phyloP scores from a whole-genome alignment of 352 stramenopile species.

The Pythium dissimile region DNA sequence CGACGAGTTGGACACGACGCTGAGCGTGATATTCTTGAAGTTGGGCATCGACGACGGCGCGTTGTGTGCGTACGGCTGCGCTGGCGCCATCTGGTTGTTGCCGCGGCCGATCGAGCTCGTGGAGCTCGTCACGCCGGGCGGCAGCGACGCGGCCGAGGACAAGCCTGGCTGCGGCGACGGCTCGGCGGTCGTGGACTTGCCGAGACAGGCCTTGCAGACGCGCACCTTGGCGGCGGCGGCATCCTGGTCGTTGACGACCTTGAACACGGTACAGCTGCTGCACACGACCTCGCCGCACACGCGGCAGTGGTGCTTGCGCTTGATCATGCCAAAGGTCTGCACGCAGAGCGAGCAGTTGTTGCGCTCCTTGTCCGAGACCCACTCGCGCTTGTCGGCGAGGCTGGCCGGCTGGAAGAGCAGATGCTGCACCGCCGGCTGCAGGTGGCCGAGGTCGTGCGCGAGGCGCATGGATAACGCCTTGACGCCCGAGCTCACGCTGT shows the following conservation, averaged over 20 bases:
- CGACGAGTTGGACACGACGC: constrained; percentile 26
- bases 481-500: constrained; percentile 71
- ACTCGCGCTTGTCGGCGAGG: constrained; percentile 65
- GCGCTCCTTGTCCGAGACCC: constrained; percentile 75
- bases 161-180: background rate
- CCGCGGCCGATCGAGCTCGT: background rate
- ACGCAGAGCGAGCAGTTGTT: constrained; percentile 80
- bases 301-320: constrained; percentile 81
- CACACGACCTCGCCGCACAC: constrained; percentile 88
- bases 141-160: constrained; percentile 3
- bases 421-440: constrained; percentile 71
- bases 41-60: constrained; percentile 15
- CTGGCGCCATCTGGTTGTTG: constrained; percentile 13
- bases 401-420: constrained; percentile 58
- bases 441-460: constrained; percentile 45
- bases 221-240: constrained; percentile 51
- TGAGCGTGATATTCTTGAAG: constrained; percentile 30
- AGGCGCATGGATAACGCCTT: constrained; percentile 61
- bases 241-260: constrained; percentile 57
- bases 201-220: constrained; percentile 75
- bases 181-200: constrained; percentile 44
- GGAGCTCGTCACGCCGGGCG: background rate
- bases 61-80: background rate
- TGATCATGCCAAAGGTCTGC: constrained; percentile 77
- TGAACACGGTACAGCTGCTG: constrained; percentile 73